Percentiles rank a stretch among this genome's conserved stretches.
Conservation (phyloP, 202 grass and related monocot species). For the Hordeum pubiflorum region DNA sequence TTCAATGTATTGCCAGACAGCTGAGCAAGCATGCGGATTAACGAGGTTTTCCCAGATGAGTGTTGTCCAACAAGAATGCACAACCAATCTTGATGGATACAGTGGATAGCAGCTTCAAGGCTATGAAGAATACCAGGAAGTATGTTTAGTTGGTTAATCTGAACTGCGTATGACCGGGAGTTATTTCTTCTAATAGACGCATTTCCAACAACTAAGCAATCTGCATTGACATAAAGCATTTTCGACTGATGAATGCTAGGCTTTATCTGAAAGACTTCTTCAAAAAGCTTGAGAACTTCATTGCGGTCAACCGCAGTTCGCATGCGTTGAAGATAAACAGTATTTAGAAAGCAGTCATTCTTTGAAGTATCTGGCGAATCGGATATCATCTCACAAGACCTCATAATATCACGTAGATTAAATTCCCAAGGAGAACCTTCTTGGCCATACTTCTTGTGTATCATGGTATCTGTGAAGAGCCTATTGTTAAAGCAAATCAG, state of each 20-base stretch:
- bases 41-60: conserved; percentile 92
- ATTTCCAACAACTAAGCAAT: conserved; percentile 62
- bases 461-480: conserved; percentile 82
- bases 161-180: conserved; percentile 49
- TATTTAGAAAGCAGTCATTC: conserved; percentile 69
- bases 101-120: conserved; percentile 76
- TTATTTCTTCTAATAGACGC: conserved; percentile 60
- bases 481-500: conserved; percentile 75
- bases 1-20: conserved; percentile 75
- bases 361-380: conserved; percentile 34
- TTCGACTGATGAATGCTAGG: conserved; percentile 45
- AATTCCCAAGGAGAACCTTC: conserved; percentile 96
- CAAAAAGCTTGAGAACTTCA: conserved; percentile 82
- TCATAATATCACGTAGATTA: conserved; percentile 92
- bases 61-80: conserved; percentile 84
- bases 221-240: conserved; percentile 57
- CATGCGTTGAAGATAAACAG: conserved; percentile 92
- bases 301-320: conserved; percentile 57
- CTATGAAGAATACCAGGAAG: conserved; percentile 63
- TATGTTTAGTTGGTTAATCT: conserved; percentile 57
- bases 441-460: conserved; percentile 72
- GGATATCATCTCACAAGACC: conserved; percentile 78
- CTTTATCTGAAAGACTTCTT: conserved; percentile 60
- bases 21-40: conserved; percentile 79
- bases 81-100: conserved; percentile 71